A percentile compares a stretch with the other conserved stretches of the same genome.
Evolutionary conservation across 345 rosid genomes (phyloP).

Genomic region (Ailanthus altissimus): DNA sequence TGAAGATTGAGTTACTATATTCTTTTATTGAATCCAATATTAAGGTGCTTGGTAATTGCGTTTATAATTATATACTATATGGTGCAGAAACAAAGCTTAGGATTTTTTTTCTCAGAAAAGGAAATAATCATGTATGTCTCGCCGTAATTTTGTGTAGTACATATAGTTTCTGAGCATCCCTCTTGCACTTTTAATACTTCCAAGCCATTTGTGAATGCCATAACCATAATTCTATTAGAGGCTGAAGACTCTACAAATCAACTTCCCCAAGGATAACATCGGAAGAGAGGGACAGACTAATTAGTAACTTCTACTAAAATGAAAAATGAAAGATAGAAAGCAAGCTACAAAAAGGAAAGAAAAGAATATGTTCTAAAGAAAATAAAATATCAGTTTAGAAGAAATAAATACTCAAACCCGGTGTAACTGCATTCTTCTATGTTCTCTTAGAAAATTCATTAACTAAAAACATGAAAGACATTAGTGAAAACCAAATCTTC

Average conservation of each 20-base stretch:
- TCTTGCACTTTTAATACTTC: background rate
- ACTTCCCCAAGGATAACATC: background rate
- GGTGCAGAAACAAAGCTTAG: background rate
- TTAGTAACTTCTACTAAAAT: background rate
- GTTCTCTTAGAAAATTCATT: background rate
- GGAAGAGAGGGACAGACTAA: background rate
- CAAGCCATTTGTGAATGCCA: background rate
- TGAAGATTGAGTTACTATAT: background rate
- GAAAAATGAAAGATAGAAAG: background rate
- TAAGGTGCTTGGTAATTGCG: background rate
- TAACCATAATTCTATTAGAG: background rate
- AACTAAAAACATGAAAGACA: slow-evolving; percentile 2
- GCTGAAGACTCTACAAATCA: too few relatives aligned
- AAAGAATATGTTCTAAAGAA: background rate
- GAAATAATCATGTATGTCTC: background rate
- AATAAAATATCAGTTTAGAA: background rate
- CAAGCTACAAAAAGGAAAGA: too few relatives aligned
- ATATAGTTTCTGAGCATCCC: background rate
- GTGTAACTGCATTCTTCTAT: background rate
- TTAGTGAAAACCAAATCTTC: background rate
- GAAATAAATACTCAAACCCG: background rate
- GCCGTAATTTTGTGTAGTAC: background rate
- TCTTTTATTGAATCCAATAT: background rate
- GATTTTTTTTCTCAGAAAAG: background rate
- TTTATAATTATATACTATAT: background rate